These are phyloP conservation scores for Magnusiomyces clavatus DNA, from an alignment of 1,139 yeast genomes.

Conservation along the genomic window DNA sequence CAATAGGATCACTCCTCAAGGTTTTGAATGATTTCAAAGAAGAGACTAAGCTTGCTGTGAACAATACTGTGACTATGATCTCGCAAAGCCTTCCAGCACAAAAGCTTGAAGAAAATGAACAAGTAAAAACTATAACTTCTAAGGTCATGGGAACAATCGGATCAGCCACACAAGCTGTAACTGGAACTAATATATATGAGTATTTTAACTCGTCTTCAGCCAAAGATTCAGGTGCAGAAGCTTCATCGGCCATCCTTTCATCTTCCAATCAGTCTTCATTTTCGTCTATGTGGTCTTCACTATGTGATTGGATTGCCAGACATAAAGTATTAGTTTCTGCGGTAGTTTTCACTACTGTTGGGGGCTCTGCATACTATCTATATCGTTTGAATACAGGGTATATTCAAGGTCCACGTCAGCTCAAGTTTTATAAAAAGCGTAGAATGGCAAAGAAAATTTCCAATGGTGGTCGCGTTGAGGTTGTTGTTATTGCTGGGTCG, in stretches of 20 bases:
- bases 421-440: conserved; percentile 10
- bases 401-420: conserved; percentile 12
- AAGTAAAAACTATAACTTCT: neutral
- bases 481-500: conserved; percentile 65
- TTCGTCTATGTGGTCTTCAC: neutral
- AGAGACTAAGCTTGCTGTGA: conserved; percentile 20
- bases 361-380: conserved; percentile 20
- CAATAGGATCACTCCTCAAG: conserved; percentile 17
- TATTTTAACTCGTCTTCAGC: neutral
- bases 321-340: conserved; percentile 23
- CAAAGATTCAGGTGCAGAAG: too few species aligned
- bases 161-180: conserved; percentile 5
- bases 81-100: conserved; percentile 19
- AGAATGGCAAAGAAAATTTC: conserved; percentile 56
- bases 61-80: conserved; percentile 20
- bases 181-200: conserved; percentile 3
- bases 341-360: conserved; percentile 21
- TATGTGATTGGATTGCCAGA: conserved; percentile 24
- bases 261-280: neutral
- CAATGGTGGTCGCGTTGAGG: conserved; percentile 71
- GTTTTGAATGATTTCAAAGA: conserved; percentile 20
- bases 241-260: too few species aligned
- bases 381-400: conserved; percentile 14
- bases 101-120: conserved; percentile 11
- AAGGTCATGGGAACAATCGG: conserved; percentile 3